Base-by-base conservation (phyloP, 2,329 filamentous ascomycete genomes). In the Colletotrichum sansevieriae region DNA sequence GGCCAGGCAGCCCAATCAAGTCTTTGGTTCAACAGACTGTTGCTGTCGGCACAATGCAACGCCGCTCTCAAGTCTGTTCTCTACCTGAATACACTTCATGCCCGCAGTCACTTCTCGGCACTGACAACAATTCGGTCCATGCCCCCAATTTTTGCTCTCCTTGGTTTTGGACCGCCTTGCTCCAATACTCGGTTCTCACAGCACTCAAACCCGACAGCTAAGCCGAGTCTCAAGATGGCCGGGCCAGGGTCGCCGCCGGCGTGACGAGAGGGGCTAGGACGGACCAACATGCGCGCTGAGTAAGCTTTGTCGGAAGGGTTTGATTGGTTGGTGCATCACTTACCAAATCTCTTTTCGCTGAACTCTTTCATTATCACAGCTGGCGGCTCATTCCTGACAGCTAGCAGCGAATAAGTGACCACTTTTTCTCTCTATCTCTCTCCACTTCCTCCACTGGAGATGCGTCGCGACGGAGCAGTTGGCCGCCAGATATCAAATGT, bases 391-490 rank as follows among this genome's bases (percentile, higher is more conserved):
- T 54, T 25, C 49, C 25, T 12, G 8, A 22, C 57, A 25, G 10
- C 46, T 22, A 3, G 35, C 49, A 43, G 20, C 22, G 39, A 55
- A 43, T 33, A 47, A 25, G 15, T n/a, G 22, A n/a, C 22, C 51
- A 29, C 15, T 15, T 43, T 12, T 47, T 51, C 22, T 43, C 46
- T 29, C 47, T 25, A 25, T 18, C 43, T 51, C 47, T 33, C 52
- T 41, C 49, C 60, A 63, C 60, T 37, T 63, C 51, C 41, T 20
- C 55, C 47, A 56, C 49, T 41, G 35, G 49, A 65, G n/a, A 68
- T 43, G 55, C 55, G 33, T 41, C 51, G 7, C 33, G 35, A 68
- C 37, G 65, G 65, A 35, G 55, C 33, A 47, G 37, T 18, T 35
- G 37, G 41, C 43, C 25, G 33, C 39, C 46, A 60, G 15, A 51